Evolutionary conservation across 177 flowering plant genomes (phyloP).

Genomic region (Vitis hybrid): DNA sequence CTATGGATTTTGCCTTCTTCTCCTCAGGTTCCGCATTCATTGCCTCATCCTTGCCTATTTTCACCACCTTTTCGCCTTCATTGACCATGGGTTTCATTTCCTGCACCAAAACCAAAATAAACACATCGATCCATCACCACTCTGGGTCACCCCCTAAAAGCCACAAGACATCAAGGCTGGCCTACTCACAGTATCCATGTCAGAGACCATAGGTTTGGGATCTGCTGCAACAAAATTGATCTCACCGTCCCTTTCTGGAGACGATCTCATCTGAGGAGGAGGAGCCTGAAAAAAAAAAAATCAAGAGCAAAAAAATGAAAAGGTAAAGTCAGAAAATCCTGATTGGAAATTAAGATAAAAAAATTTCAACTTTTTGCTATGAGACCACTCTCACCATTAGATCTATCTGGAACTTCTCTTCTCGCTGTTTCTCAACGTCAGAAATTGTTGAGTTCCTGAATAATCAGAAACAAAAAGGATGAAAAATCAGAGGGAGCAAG

Average conservation of each 20-base stretch:
- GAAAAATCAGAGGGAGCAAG: not conserved
- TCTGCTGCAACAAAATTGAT: conserved; percentile 36
- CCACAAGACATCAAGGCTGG: not conserved
- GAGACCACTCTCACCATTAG: conserved; percentile 67
- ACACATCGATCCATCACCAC: not conserved
- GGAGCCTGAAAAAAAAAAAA: conserved; percentile 51
- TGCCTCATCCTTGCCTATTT: conserved; percentile 29
- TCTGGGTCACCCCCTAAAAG: not conserved
- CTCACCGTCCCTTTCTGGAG: conserved; percentile 72
- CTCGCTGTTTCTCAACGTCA: conserved; percentile 43
- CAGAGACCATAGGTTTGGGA: conserved; percentile 39
- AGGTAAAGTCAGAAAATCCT: not conserved
- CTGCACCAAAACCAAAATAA: conserved; percentile 16
- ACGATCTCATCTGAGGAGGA: conserved; percentile 61
- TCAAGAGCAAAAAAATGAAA: not conserved
- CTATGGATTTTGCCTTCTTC: conserved; percentile 29
- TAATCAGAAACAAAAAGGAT: conserved; percentile 6
- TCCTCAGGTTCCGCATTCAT: conserved; percentile 29
- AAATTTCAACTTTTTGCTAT: not conserved
- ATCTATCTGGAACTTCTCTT: conserved; percentile 83
- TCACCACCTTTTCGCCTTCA: conserved; percentile 34
- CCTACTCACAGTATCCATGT: conserved; percentile 50
- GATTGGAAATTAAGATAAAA: not conserved
- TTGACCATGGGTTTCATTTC: conserved; percentile 30
- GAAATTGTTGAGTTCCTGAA: conserved; percentile 36